Percentiles rank a stretch among this genome's conserved stretches.
Evolutionary conservation across 352 stramenopile species (phyloP).

Genomic region (Albugo candida): DNA sequence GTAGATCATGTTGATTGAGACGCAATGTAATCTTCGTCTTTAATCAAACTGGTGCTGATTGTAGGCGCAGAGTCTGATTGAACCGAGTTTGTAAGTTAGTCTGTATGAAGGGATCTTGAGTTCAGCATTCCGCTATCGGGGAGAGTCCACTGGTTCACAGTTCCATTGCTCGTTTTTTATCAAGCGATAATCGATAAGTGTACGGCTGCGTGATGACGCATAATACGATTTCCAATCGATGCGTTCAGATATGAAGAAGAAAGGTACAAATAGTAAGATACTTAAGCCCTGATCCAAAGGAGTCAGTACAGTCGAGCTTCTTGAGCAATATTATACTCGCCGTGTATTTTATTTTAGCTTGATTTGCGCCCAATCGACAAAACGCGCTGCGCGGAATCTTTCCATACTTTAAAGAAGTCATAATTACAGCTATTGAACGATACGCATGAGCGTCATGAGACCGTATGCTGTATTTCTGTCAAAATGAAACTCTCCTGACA

Average conservation of each 20-base stretch:
- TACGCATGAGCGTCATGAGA: constrained; percentile 1
- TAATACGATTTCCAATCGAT: constrained; percentile 26
- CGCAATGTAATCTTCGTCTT: constrained; percentile 25
- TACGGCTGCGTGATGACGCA: constrained; percentile 14
- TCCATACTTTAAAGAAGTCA: background rate
- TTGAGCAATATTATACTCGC: too few species aligned
- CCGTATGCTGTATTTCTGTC: too few species aligned
- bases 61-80: constrained; percentile 1
- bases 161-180: too few species aligned
- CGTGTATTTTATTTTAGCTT: too few species aligned
- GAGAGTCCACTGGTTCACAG: too few species aligned
- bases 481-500: too few species aligned
- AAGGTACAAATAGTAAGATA: constrained; percentile 31
- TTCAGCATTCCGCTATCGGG: constrained; percentile 2
- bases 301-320: too few species aligned
- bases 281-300: constrained; percentile 25
- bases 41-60: too few species aligned
- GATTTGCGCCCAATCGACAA: too few species aligned
- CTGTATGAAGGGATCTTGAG: background rate
- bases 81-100: constrained; percentile 4
- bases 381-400: too few species aligned
- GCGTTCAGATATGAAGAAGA: constrained; percentile 29
- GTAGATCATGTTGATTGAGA: constrained; percentile 39
- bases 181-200: too few species aligned
- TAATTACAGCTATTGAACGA: background rate